Conservation (phyloP, 2,329 filamentous ascomycete species). For the Phaeosphaeria sp. region DNA sequence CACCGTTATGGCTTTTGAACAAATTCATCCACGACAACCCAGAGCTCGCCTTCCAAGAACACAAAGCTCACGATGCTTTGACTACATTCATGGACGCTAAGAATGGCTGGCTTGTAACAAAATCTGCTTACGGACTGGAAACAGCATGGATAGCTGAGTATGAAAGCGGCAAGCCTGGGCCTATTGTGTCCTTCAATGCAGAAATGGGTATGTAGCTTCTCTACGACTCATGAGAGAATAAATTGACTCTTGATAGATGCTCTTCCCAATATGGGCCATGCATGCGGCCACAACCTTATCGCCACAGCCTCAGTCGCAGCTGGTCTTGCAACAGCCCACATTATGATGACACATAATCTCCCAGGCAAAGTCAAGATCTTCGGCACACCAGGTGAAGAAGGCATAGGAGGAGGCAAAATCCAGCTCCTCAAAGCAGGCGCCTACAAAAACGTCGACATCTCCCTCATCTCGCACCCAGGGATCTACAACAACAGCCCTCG, state of each 20-base stretch:
- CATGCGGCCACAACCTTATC: conserved; percentile 64
- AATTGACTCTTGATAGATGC: conserved; percentile 46
- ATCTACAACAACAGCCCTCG: conserved; percentile 10
- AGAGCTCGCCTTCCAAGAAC: conserved; percentile 28
- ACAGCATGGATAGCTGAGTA: conserved; percentile 63
- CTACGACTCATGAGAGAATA: background rate
- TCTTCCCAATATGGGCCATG: conserved; percentile 59
- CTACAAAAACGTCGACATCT: conserved; percentile 17
- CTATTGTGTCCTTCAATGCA: conserved; percentile 55
- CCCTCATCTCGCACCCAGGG: conserved; percentile 9
- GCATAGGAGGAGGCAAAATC: conserved; percentile 56
- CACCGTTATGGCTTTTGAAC: conserved; percentile 5
- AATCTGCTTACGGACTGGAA: conserved; percentile 59
- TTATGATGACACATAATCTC: conserved; percentile 52
- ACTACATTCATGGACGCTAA: conserved; percentile 37
- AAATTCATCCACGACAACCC: conserved; percentile 23
- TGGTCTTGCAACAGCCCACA: conserved; percentile 56
- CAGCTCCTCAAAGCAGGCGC: conserved; percentile 55
- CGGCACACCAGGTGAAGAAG: conserved; percentile 63
- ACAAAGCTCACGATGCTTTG: conserved; percentile 30
- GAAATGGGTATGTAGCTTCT: conserved; percentile 36
- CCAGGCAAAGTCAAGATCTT: conserved; percentile 56
- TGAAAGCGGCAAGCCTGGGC: conserved; percentile 55
- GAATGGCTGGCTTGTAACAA: conserved; percentile 59
- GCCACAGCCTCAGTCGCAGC: conserved; percentile 57